A percentile compares a stretch with the other conserved stretches of the same genome.
Conservation (phyloP, 805 yeast species). For the Starmerella asiatica region DNA sequence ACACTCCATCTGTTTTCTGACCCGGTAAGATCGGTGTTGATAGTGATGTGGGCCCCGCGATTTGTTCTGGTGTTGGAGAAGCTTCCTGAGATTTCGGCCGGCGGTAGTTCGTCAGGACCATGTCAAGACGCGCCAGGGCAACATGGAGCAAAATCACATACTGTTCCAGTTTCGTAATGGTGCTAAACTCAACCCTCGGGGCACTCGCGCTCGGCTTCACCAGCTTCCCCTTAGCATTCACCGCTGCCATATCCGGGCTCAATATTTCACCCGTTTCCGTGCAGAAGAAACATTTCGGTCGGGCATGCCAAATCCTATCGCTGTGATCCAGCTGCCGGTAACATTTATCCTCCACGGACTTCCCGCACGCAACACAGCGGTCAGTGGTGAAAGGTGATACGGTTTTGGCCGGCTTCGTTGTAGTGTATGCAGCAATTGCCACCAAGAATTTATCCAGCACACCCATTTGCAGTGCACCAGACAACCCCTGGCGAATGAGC, state of each 20-base stretch:
- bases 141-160: conserved; percentile 64
- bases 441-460: conserved; percentile 47
- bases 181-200: conserved; percentile 32
- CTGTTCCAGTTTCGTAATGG: conserved; percentile 60
- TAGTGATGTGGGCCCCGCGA: neutral
- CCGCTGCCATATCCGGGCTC: conserved; percentile 4
- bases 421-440: conserved; percentile 29
- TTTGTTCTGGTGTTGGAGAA: neutral
- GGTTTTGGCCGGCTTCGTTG: conserved; percentile 33
- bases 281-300: conserved; percentile 51
- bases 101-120: conserved; percentile 30
- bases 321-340: conserved; percentile 30
- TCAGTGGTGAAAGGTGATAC: conserved; percentile 44
- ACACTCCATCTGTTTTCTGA: neutral
- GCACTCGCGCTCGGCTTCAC: neutral
- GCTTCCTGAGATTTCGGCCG: conserved; percentile 8
- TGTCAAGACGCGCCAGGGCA: conserved; percentile 53
- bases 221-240: conserved; percentile 5
- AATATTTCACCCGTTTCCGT: conserved; percentile 21
- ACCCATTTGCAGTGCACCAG: conserved; percentile 59
- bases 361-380: conserved; percentile 54
- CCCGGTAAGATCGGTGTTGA: conserved; percentile 7
- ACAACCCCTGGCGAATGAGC: conserved; percentile 65
- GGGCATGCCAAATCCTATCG: conserved; percentile 65
- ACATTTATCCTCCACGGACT: conserved; percentile 78